phyloP scores from a whole-genome alignment of 345 rosid genomes.

The Punica granatum region DNA sequence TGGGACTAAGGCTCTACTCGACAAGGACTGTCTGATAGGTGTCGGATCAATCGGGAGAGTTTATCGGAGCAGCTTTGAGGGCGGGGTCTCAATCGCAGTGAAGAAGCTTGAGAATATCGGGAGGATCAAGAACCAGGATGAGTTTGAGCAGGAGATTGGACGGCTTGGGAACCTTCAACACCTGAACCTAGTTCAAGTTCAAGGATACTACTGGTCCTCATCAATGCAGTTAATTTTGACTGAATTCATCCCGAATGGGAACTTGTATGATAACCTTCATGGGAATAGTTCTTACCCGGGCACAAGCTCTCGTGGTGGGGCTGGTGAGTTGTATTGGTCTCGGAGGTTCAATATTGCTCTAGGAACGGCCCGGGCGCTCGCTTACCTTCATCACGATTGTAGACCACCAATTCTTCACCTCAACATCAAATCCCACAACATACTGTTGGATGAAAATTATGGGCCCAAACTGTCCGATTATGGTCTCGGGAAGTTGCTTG shows the following conservation, averaged over 20 bases:
- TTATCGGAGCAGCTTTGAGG: constrained; percentile 73
- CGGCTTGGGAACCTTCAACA: constrained; percentile 67
- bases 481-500: constrained; percentile 74
- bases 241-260: constrained; percentile 67
- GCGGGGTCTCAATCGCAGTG: constrained; percentile 84
- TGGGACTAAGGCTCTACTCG: constrained; percentile 83
- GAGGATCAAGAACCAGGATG: constrained; percentile 84
- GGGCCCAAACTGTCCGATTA: constrained; percentile 82
- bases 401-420: constrained; percentile 85
- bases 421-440: constrained; percentile 80
- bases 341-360: constrained; percentile 84
- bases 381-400: constrained; percentile 90
- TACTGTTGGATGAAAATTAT: constrained; percentile 69
- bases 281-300: constrained; percentile 37
- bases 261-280: constrained; percentile 73
- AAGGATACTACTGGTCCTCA: constrained; percentile 87
- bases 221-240: constrained; percentile 75
- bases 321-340: constrained; percentile 62
- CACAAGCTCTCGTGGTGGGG: constrained; percentile 57
- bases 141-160: constrained; percentile 85
- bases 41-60: constrained; percentile 86
- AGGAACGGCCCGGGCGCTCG: constrained; percentile 79
- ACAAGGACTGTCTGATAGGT: constrained; percentile 82
- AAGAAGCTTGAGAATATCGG: constrained; percentile 87
- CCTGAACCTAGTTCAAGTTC: constrained; percentile 67